Evolutionary conservation across 176 grass and related monocot species (phyloP), one percentile per base, ranked within the genome.

Genomic region (Zizania latifolia): DNA sequence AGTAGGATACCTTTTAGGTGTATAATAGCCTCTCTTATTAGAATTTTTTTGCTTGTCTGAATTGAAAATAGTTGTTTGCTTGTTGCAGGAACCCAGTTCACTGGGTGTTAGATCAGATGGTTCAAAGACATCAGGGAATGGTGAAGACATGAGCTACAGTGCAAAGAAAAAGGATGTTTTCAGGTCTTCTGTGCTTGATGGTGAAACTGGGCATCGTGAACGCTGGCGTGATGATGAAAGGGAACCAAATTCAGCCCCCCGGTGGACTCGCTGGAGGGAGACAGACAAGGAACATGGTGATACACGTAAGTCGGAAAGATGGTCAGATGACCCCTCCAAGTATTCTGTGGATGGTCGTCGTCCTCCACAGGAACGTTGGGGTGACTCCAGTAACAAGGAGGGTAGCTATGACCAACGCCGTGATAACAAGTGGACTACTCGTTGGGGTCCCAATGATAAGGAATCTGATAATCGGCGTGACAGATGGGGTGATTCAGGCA

Each of bases 191-290:
- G 59, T 82, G 50, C 79, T 90, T 77, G 89, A 95, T 58, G 33
- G 70, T 72, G 86, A 96, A 79, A 66, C 77, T 86, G 96, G 76
- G 26, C 83, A 79, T 34, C 76, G 68, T 62, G 91, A 93, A 39
- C 89, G 87, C n/a, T 99, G 96, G 96, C 89, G 87, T 32, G 96
- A 99, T 62, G 96, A 99, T 78, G 96, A 99, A 80, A 86, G 96
- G 50, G 96, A 99, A 73, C 86, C 88, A 74, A 97, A 89, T 86
- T 81, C 88, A 40, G 81, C 81, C 66, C 82, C 73, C 70, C 82
- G 92, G 74, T 93, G 91, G 66, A 84, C 73, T 68, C 81, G 80
- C 37, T 84, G 91, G 91, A 92, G 82, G 89, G 90, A 88, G 71
- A 84, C 81, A 24, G 89, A 97, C 14, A 89, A 90, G 73, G 91